phyloP scores from a whole-genome alignment of 257 asterid species.

The Solanum chilense region DNA sequence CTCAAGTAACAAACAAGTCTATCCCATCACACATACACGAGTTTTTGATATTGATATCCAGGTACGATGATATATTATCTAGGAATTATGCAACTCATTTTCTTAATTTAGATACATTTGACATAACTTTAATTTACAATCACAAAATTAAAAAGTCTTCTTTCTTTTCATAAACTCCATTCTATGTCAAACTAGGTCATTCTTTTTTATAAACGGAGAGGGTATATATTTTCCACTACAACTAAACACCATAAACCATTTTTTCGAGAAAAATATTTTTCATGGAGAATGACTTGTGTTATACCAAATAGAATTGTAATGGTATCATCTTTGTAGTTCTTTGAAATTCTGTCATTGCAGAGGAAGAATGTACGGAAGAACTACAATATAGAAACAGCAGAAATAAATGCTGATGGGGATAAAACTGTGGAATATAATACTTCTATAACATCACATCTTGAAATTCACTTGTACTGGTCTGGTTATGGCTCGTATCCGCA shows the following conservation, averaged over 20 bases:
- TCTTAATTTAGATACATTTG: no score
- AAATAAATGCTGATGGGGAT: neutral
- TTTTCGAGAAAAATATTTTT: neutral
- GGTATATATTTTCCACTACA: no score
- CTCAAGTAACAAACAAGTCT: neutral
- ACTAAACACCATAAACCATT: neutral
- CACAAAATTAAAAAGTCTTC: no score
- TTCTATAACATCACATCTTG: neutral
- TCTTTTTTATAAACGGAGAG: no score
- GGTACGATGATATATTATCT: neutral
- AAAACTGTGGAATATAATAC: neutral
- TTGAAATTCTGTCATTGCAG: neutral
- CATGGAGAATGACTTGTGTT: neutral
- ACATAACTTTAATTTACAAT: no score
- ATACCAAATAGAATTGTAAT: neutral
- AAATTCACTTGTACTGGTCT: slow-evolving; percentile 10
- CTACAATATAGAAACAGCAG: slow-evolving; percentile 3
- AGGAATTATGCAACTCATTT: neutral
- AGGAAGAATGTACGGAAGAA: neutral
- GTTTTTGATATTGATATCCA: slow-evolving; percentile 7
- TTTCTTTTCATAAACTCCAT: no score
- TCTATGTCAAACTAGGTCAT: no score
- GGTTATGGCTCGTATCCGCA: slow-evolving; percentile 3
- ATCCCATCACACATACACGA: neutral
- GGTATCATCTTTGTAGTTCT: neutral